phyloP scores from a whole-genome alignment of 2,329 filamentous ascomycete genomes.

The Ophiostoma perfectum region DNA sequence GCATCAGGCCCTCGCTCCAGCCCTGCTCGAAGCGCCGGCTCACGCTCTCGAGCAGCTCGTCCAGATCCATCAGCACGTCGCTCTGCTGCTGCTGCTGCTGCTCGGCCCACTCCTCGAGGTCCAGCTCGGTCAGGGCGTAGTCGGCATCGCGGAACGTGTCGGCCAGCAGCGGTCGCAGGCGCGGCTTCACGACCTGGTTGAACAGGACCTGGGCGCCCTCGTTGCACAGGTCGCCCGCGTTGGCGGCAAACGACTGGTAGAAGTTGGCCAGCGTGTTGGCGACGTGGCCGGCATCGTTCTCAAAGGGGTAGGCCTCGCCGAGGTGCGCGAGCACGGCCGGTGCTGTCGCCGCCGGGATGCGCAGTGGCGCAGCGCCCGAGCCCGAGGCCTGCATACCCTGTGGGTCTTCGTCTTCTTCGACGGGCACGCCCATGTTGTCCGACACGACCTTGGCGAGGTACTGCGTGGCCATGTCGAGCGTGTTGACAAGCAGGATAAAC shows the following conservation, averaged over 20 bases:
- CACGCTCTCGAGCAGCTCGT: conserved; percentile 60
- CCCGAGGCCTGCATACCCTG: conserved; percentile 2
- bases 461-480: conserved; percentile 84
- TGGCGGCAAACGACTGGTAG: conserved; percentile 65
- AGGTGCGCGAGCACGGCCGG: conserved; percentile 35
- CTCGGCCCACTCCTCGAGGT: conserved; percentile 51
- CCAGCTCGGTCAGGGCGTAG: conserved; percentile 65
- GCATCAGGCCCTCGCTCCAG: conserved; percentile 74
- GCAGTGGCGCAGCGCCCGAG: conserved; percentile 18
- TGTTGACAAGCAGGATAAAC: conserved; percentile 93
- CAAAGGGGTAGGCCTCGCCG: conserved; percentile 70
- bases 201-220: conserved; percentile 85
- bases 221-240: conserved; percentile 73
- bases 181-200: conserved; percentile 77
- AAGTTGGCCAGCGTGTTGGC: conserved; percentile 62
- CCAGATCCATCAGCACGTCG: conserved; percentile 38
- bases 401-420: conserved; percentile 35
- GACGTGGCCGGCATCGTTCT: conserved; percentile 66
- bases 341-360: conserved; percentile 36
- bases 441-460: conserved; percentile 84
- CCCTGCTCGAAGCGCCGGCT: conserved; percentile 73
- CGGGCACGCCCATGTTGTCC: conserved; percentile 51
- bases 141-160: conserved; percentile 91
- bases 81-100: conserved; percentile 34
- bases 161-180: conserved; percentile 74